Evolutionary conservation across 2,329 filamentous ascomycete species (phyloP).

Genomic region (Colletotrichum chlorophyti): DNA sequence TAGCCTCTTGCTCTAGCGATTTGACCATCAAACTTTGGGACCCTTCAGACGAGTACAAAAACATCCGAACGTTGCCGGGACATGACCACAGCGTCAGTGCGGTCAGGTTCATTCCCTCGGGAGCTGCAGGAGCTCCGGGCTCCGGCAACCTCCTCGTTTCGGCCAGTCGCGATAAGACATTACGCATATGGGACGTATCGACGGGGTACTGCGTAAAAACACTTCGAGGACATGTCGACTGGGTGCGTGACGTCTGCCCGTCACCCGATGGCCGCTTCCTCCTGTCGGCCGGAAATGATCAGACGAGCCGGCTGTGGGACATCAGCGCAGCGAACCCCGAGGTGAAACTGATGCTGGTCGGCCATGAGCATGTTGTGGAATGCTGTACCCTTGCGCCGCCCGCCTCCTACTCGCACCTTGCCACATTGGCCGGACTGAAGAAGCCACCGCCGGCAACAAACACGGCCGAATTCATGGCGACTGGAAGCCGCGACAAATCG

Average conservation of each 20-base stretch:
- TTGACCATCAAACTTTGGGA: slow-evolving; percentile 96
- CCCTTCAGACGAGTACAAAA: slow-evolving; percentile 90
- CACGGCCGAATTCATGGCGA: slow-evolving; percentile 87
- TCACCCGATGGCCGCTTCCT: slow-evolving; percentile 85
- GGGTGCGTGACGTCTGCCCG: slow-evolving; percentile 88
- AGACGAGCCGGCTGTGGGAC: slow-evolving; percentile 86
- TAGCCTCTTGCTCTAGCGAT: slow-evolving; percentile 80
- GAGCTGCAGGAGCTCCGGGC: slow-evolving; percentile 77
- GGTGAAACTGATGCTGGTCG: slow-evolving; percentile 79
- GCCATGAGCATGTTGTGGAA: slow-evolving; percentile 86
- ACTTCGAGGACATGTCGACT: slow-evolving; percentile 83
- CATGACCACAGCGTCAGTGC: slow-evolving; percentile 93
- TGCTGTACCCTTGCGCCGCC: slow-evolving; percentile 88
- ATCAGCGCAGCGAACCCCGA: slow-evolving; percentile 72
- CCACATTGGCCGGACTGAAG: slow-evolving; percentile 80
- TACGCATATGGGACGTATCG: slow-evolving; percentile 91
- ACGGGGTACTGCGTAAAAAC: slow-evolving; percentile 94
- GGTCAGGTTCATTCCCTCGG: slow-evolving; percentile 86
- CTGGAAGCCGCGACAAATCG: slow-evolving; percentile 87
- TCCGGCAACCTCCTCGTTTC: slow-evolving; percentile 86
- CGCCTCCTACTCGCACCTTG: slow-evolving; percentile 77
- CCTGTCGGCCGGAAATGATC: slow-evolving; percentile 82
- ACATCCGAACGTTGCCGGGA: slow-evolving; percentile 87
- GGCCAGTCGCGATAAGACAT: slow-evolving; percentile 82
- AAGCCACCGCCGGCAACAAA: slow-evolving; percentile 77